Evolutionary conservation across 495 filamentous ascomycete genomes (phyloP), one percentile per base, ranked within the genome.

Genomic region (Letharia lupina): DNA sequence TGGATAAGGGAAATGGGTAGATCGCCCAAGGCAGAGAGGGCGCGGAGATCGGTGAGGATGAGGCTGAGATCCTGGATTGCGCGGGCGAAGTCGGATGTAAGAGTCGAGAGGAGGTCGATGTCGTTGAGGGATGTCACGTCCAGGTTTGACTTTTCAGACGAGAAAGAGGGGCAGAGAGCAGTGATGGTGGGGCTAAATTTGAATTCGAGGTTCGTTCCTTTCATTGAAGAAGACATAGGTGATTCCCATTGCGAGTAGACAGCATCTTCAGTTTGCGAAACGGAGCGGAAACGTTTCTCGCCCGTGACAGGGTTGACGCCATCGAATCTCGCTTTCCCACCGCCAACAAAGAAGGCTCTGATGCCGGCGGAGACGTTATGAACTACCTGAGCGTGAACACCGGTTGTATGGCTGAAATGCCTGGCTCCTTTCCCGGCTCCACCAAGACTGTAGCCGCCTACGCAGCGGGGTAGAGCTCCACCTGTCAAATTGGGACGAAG

Each of bases 401-500:
- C 84, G 13, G 94, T 89, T 0, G 86, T 86, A 75, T 97, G 93
- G 2, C 90, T 93, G 80, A 98, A 98, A 76, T 90, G 92, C 59
- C 94, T 83, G 20, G 86, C 87, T 44, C 90, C 87, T 35, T 68
- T 75, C 23, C 89, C 82, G 28, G 88, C 89, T 60, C 83, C 82
- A 31, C 89, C 88, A 23, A 91, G 74, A 39, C 83, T 80, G 77
- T 98, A 98, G 4, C 94, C 94, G 64, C 93, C 90, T 20, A 92
- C 89, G 18, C 91, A 90, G 39, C 94, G 86, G 45, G 88, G 84
- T 44, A 98, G 77, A 9, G 90, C 87, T 47, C 94, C 94, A 35
- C 93, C 94, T 1, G 91, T 96, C 56, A 98, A 79, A 70, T 95
- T 97, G 6, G 94, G 94, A 11, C 94, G 89, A 9, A 98, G 86